Conservation (phyloP, 164 flowering plant genomes). For the Macadamia integrifolia region DNA sequence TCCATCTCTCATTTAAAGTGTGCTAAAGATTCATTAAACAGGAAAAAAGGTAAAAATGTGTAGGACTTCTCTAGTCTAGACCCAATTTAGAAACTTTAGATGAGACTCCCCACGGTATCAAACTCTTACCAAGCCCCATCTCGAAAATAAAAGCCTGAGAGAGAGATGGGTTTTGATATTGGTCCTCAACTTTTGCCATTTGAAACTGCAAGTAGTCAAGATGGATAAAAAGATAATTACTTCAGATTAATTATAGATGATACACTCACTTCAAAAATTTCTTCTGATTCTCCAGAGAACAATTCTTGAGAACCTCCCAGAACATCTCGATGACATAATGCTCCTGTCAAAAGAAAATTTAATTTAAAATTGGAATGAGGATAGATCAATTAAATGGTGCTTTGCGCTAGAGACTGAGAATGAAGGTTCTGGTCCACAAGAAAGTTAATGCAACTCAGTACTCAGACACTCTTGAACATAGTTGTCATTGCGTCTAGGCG, state of each 20-base stretch:
- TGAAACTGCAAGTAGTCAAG: not conserved
- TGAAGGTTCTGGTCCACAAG: not conserved
- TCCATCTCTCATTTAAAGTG: too few relatives aligned
- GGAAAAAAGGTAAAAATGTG: too few relatives aligned
- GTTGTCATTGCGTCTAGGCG: too few relatives aligned
- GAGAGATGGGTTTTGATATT: too few relatives aligned
- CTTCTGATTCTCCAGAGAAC: conserved; percentile 68
- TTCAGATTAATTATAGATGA: not conserved
- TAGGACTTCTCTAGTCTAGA: too few relatives aligned
- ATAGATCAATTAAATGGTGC: not conserved
- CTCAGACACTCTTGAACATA: too few relatives aligned
- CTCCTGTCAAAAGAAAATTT: conserved; percentile 41
- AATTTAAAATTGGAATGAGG: not conserved
- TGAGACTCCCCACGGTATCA: too few relatives aligned
- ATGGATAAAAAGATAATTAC: not conserved
- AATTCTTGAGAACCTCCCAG: conserved; percentile 84
- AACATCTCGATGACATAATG: conserved; percentile 83
- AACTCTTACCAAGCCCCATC: too few relatives aligned
- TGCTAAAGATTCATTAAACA: too few relatives aligned
- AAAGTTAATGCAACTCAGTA: not conserved
- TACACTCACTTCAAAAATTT: conserved; percentile 84
- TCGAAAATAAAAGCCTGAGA: too few relatives aligned
- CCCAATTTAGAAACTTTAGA: too few relatives aligned
- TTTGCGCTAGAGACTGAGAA: not conserved
- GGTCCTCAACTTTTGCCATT: too few relatives aligned